Conservation (phyloP, 352 stramenopile species). For the Globisporangium solare region DNA sequence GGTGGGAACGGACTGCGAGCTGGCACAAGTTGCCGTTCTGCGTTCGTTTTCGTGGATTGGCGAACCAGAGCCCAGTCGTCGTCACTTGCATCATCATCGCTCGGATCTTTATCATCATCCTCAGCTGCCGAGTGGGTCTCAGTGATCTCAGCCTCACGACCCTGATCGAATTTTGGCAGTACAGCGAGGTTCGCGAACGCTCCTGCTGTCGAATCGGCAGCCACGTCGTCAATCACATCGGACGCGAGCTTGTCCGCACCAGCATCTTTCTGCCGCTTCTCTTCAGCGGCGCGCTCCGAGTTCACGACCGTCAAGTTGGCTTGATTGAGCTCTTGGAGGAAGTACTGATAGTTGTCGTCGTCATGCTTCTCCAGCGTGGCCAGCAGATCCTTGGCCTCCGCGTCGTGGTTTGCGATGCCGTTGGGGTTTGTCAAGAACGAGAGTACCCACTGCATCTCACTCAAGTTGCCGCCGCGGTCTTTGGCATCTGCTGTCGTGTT, state of each 20-base stretch:
- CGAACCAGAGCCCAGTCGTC: conserved; percentile 39
- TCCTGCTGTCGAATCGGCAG: background rate
- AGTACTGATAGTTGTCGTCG: conserved; percentile 73
- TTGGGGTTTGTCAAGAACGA: conserved; percentile 55
- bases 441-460: conserved; percentile 73
- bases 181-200: background rate
- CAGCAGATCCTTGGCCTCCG: conserved; percentile 51
- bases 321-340: conserved; percentile 50
- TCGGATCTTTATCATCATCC: conserved; percentile 4
- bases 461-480: conserved; percentile 5
- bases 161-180: background rate
- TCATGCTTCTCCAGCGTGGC: conserved; percentile 32
- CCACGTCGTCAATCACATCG: background rate
- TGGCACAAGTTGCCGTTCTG: conserved; percentile 13
- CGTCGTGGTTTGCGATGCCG: conserved; percentile 36
- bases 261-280: background rate
- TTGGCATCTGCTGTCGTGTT: conserved; percentile 11
- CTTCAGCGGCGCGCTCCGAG: conserved; percentile 1
- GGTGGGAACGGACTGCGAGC: background rate
- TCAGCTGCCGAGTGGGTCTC: background rate
- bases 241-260: background rate
- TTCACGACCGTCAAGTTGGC: conserved; percentile 37
- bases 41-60: conserved; percentile 21
- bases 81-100: conserved; percentile 8
- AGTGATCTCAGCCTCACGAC: background rate